Evolutionary conservation across 805 yeast genomes (phyloP).

Genomic region (Saccharomycopsis lassenensis): DNA sequence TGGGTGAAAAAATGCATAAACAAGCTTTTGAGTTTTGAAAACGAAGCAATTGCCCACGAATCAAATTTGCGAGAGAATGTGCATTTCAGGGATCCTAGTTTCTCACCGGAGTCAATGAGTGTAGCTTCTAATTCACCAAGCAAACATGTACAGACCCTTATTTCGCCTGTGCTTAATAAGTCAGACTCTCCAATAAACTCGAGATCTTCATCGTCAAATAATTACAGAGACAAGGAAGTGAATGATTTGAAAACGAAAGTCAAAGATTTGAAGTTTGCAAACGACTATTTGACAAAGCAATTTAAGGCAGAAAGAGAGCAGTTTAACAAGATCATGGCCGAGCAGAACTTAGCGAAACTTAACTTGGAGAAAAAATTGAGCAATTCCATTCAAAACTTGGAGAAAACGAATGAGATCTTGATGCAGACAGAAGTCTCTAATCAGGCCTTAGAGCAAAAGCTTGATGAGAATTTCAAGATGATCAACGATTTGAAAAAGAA

Average conservation of each 20-base stretch:
- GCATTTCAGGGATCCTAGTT: conserved; percentile 4
- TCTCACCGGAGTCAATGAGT: conserved; percentile 7
- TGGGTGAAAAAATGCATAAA: conserved; percentile 17
- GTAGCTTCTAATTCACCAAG: conserved; percentile 4
- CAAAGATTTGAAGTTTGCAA: conserved; percentile 35
- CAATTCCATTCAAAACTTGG: conserved; percentile 15
- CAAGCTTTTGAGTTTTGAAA: conserved; percentile 6
- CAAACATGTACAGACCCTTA: not conserved
- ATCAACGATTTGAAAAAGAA: conserved; percentile 31
- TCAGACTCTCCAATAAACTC: conserved; percentile 5
- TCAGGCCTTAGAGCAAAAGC: conserved; percentile 10
- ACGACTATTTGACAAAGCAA: conserved; percentile 35
- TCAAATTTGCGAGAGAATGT: conserved; percentile 9
- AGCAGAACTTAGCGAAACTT: conserved; percentile 29
- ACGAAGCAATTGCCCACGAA: conserved; percentile 4
- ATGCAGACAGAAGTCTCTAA: conserved; percentile 12
- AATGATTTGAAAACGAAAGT: conserved; percentile 33
- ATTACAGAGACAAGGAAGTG: conserved; percentile 5
- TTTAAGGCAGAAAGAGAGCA: conserved; percentile 34
- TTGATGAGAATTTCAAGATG: conserved; percentile 27
- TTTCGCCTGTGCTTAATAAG: not conserved
- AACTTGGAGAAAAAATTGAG: conserved; percentile 28
- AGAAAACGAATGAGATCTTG: conserved; percentile 14
- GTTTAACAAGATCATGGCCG: conserved; percentile 31
- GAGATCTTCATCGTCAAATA: conserved; percentile 3